Evolutionary conservation across 2,329 filamentous ascomycete species (phyloP).

Genomic region (Gliomastix tumulicola): DNA sequence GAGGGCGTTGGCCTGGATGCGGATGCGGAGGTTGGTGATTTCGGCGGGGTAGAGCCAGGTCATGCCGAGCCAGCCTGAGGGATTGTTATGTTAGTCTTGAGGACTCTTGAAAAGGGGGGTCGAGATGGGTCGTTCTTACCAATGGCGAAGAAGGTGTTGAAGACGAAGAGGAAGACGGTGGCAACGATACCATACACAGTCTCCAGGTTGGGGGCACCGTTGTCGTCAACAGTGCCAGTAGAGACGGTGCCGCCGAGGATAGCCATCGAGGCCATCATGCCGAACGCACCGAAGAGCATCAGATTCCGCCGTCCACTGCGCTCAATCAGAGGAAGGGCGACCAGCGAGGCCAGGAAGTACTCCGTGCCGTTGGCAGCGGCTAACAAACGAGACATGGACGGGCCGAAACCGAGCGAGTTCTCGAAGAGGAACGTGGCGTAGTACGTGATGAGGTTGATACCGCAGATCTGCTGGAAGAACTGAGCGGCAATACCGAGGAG

Average conservation of each 20-base stretch:
- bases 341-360: conserved; percentile 29
- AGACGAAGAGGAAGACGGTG: conserved; percentile 50
- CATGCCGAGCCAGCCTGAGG: conserved; percentile 48
- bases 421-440: conserved; percentile 24
- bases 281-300: conserved; percentile 57
- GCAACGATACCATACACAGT: conserved; percentile 19
- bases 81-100: conserved; percentile 5
- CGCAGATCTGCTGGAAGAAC: conserved; percentile 18
- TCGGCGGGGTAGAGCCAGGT: conserved; percentile 55
- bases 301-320: conserved; percentile 51
- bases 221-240: conserved; percentile 18
- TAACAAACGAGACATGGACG: conserved; percentile 41
- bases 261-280: conserved; percentile 59
- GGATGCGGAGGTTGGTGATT: conserved; percentile 52
- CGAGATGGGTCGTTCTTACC: conserved; percentile 9
- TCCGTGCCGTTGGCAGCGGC: conserved; percentile 45
- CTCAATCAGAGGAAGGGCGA: conserved; percentile 34
- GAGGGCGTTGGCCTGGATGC: conserved; percentile 47
- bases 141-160: conserved; percentile 52
- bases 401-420: conserved; percentile 35
- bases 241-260: conserved; percentile 31
- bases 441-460: conserved; percentile 26
- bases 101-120: too few relatives aligned
- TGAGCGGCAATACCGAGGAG: conserved; percentile 17
- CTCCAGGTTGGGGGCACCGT: conserved; percentile 16